phyloP scores from a whole-genome alignment of 1,284 basidiomycete genomes.

The Sphaerobolus stellatus region DNA sequence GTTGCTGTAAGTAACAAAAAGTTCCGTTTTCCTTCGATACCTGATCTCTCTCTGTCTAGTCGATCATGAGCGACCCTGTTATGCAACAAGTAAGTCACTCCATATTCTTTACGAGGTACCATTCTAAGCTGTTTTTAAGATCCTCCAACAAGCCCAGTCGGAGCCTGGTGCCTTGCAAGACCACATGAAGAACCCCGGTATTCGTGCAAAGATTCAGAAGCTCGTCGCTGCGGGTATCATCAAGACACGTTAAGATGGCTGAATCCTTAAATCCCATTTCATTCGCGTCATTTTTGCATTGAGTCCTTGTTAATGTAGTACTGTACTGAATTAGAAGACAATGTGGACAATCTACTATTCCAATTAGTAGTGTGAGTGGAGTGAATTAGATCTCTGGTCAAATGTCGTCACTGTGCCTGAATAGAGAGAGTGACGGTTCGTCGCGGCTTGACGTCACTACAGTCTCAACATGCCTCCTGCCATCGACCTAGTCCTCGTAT shows the following conservation, averaged over 20 bases:
- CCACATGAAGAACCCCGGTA: slow-evolving; percentile 94
- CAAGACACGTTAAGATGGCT: too few relatives aligned
- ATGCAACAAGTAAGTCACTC: slow-evolving; percentile 64
- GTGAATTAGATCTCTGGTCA: too few relatives aligned
- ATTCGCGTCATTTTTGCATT: too few relatives aligned
- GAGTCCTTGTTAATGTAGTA: too few relatives aligned
- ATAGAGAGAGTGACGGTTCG: too few relatives aligned
- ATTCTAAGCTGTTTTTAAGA: slow-evolving; percentile 33
- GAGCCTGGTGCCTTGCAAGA: slow-evolving; percentile 91
- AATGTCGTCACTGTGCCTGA: too few relatives aligned
- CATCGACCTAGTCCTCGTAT: slow-evolving; percentile 71
- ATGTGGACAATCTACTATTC: too few relatives aligned
- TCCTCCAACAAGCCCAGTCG: slow-evolving; percentile 90
- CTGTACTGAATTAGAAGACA: too few relatives aligned
- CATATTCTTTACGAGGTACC: slow-evolving; percentile 5
- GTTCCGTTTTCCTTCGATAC: background rate
- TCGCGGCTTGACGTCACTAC: too few relatives aligned
- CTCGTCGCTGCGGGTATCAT: slow-evolving; percentile 94
- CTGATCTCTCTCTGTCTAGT: slow-evolving; percentile 38
- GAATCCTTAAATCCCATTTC: too few relatives aligned
- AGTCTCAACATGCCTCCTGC: slow-evolving; percentile 40
- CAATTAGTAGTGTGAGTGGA: too few relatives aligned
- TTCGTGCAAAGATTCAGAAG: slow-evolving; percentile 87
- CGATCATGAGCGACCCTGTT: slow-evolving; percentile 82
- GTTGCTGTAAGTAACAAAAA: slow-evolving; percentile 64